phyloP scores from a whole-genome alignment of 352 stramenopile genomes.

The Nothophytophthora sp. region DNA sequence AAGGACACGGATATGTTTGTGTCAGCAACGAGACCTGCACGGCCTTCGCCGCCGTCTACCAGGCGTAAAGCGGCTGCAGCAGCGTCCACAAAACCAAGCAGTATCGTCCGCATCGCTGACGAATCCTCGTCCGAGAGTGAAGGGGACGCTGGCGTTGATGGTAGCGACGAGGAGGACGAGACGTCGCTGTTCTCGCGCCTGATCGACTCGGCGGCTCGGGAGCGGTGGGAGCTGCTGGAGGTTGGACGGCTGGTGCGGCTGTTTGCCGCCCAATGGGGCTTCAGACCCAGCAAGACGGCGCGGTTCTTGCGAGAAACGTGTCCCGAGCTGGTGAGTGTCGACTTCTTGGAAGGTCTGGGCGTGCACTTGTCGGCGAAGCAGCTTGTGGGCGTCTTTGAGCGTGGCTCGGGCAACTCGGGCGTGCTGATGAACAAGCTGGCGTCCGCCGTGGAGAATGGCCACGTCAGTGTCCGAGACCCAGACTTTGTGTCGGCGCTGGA shows the following conservation, averaged over 20 bases:
- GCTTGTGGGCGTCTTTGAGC: constrained; percentile 71
- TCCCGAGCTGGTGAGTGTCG: constrained; percentile 80
- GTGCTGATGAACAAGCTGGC: constrained; percentile 81
- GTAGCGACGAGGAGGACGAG: constrained; percentile 3
- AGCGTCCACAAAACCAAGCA: background rate
- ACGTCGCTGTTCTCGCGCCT: constrained; percentile 65
- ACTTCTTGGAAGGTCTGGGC: constrained; percentile 84
- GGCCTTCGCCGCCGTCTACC: background rate
- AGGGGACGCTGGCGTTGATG: constrained; percentile 11
- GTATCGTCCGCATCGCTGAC: constrained; percentile 8
- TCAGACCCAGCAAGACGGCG: constrained; percentile 58
- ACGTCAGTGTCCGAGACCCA: constrained; percentile 58
- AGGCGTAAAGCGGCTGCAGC: constrained; percentile 1
- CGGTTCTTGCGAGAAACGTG: constrained; percentile 62
- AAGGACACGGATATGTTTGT: constrained; percentile 22
- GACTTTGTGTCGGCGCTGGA: constrained; percentile 33
- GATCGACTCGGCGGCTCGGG: constrained; percentile 75
- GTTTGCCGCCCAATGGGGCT: constrained; percentile 63
- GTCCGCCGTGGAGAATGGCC: constrained; percentile 67
- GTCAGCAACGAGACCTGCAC: constrained; percentile 11
- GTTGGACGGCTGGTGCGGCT: constrained; percentile 78
- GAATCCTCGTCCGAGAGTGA: constrained; percentile 26
- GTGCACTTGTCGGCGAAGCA: constrained; percentile 53
- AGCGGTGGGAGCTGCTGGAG: constrained; percentile 78
- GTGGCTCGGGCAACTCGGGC: constrained; percentile 49